Percentiles rank a stretch among this genome's conserved stretches.
Evolutionary conservation across 352 stramenopile genomes (phyloP).

Genomic region (Globisporangium middletonii): DNA sequence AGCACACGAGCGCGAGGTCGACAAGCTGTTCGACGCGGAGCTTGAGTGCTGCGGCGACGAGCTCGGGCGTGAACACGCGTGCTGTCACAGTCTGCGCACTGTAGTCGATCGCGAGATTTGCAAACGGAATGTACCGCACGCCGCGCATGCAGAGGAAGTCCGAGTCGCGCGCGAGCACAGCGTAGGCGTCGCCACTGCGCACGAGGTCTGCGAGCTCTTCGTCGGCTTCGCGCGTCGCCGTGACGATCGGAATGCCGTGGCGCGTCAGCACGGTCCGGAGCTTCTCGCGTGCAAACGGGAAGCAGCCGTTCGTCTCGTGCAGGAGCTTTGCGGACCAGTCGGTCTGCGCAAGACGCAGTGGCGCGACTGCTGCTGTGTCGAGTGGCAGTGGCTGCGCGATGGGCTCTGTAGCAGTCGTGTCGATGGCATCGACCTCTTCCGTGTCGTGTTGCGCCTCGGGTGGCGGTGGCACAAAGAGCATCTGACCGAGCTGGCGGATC

Average conservation of each 20-base stretch:
- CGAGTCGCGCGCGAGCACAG: constrained; percentile 78
- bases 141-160: constrained; percentile 86
- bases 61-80: constrained; percentile 63
- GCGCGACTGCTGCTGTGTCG: neutral
- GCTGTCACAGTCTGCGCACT: constrained; percentile 30
- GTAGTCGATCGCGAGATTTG: constrained; percentile 28
- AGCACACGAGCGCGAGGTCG: constrained; percentile 79
- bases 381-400: neutral
- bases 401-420: neutral
- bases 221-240: constrained; percentile 64
- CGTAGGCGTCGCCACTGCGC: constrained; percentile 38
- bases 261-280: constrained; percentile 49
- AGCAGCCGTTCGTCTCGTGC: constrained; percentile 62
- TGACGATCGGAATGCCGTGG: constrained; percentile 41
- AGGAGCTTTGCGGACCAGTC: constrained; percentile 23
- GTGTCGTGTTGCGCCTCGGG: no score
- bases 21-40: constrained; percentile 67
- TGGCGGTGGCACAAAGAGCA: constrained; percentile 19
- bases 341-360: constrained; percentile 6
- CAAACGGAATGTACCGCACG: constrained; percentile 79
- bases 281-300: constrained; percentile 71
- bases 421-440: neutral
- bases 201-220: constrained; percentile 69
- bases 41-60: constrained; percentile 55
- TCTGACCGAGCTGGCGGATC: constrained; percentile 29